phyloP scores from a whole-genome alignment of 768 basidiomycete species.

The Pleurotus djamor region DNA sequence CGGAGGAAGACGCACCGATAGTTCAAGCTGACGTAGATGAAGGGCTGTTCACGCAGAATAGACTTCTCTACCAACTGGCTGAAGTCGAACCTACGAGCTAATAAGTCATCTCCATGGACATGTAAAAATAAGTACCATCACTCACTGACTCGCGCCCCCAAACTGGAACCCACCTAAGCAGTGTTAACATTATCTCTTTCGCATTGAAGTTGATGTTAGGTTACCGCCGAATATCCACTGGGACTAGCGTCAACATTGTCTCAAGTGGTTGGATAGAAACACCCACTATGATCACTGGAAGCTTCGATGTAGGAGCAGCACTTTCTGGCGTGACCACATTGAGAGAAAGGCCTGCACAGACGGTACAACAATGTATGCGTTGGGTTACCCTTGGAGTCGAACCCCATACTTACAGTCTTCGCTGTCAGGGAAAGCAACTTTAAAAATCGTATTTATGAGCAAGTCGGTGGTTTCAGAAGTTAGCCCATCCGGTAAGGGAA shows the following conservation, averaged over 20 bases:
- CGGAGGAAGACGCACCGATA: slow-evolving; percentile 28
- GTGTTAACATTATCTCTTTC: too few species aligned
- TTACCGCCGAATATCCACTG: slow-evolving; percentile 58
- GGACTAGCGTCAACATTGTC: not conserved
- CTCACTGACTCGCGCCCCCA: too few species aligned
- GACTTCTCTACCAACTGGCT: slow-evolving; percentile 41
- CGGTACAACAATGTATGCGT: too few species aligned
- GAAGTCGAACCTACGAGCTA: too few species aligned
- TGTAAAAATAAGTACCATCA: too few species aligned
- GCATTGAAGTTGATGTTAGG: too few species aligned
- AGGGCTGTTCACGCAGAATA: slow-evolving; percentile 35
- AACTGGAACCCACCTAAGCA: too few species aligned
- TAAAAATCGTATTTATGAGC: slow-evolving; percentile 26
- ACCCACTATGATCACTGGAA: slow-evolving; percentile 55
- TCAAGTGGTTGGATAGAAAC: not conserved
- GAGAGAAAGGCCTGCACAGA: slow-evolving; percentile 52
- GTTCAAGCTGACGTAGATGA: slow-evolving; percentile 55
- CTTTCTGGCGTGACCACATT: slow-evolving; percentile 47
- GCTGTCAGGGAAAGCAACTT: slow-evolving; percentile 24
- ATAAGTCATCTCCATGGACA: too few species aligned
- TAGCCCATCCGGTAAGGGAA: slow-evolving; percentile 32
- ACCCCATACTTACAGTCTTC: slow-evolving; percentile 44
- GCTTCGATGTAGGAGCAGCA: slow-evolving; percentile 35
- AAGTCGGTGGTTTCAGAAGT: slow-evolving; percentile 29
- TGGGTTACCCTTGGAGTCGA: too few species aligned